Conservation (phyloP, 2,329 filamentous ascomycete species). For the Calonectria hongkongensis region DNA sequence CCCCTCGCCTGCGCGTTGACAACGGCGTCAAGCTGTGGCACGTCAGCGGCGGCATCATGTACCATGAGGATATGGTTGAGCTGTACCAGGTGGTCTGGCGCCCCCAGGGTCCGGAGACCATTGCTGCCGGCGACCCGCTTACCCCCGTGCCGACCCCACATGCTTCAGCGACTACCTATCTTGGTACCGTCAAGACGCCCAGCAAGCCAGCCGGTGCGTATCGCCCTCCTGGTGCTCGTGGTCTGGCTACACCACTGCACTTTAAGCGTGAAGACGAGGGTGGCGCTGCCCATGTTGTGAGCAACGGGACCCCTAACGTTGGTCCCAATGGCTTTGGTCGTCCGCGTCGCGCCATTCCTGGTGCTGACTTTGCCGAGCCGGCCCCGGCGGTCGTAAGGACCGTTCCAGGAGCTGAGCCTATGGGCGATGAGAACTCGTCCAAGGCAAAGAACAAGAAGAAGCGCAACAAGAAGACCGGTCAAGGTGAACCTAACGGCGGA, state of each 20-base stretch:
- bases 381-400: constrained; percentile 81
- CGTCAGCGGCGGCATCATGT: constrained; percentile 90
- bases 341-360: constrained; percentile 86
- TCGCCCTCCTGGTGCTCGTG: constrained; percentile 93
- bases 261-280: constrained; percentile 99
- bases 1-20: constrained; percentile 94
- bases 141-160: constrained; percentile 85
- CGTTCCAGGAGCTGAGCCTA: constrained; percentile 78
- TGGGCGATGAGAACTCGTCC: constrained; percentile 83
- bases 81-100: constrained; percentile 94
- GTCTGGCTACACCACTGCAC: constrained; percentile 89
- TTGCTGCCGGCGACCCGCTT: constrained; percentile 81
- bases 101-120: constrained; percentile 78
- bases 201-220: constrained; percentile 99
- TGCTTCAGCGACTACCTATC: constrained; percentile 85
- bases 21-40: constrained; percentile 98
- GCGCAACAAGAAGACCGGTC: constrained; percentile 83
- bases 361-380: constrained; percentile 83
- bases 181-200: constrained; percentile 92
- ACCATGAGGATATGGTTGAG: constrained; percentile 95
- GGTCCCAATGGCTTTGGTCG: constrained; percentile 87
- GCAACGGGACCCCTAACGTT: constrained; percentile 84
- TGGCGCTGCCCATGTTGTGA: constrained; percentile 87
- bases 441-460: constrained; percentile 99
- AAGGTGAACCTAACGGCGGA: constrained; percentile 66